A percentile compares a stretch with the other conserved stretches of the same genome.
Evolutionary conservation across 192 early-diverging fungal species (phyloP).

Genomic region (Rhizoclosmatium sp.): DNA sequence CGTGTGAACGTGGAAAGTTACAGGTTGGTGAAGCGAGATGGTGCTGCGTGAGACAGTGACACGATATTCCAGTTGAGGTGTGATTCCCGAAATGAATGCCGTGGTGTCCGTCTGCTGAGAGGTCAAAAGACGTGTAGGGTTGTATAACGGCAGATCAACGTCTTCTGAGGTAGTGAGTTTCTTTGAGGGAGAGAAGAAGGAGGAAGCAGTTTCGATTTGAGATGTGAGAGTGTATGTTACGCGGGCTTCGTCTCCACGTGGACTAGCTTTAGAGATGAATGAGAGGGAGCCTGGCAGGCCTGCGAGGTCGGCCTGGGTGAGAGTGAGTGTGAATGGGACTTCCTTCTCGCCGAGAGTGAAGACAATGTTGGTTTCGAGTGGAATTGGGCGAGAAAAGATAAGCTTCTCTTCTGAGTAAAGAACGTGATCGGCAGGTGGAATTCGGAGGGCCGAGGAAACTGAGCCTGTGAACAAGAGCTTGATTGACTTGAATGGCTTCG

Average conservation of each 20-base stretch:
- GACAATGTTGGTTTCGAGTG: neutral
- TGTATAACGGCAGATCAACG: conserved; percentile 39
- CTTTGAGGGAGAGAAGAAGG: conserved; percentile 13
- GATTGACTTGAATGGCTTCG: conserved; percentile 15
- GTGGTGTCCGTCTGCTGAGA: conserved; percentile 20
- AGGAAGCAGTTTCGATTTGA: conserved; percentile 24
- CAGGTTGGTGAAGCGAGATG: conserved; percentile 8
- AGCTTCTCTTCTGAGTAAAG: neutral
- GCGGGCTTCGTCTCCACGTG: neutral
- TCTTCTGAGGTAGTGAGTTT: neutral
- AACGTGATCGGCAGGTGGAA: neutral
- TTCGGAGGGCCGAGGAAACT: neutral
- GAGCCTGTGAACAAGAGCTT: conserved; percentile 21
- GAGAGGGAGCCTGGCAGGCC: conserved; percentile 27
- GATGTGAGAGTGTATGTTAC: conserved; percentile 22
- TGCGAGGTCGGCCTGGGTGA: neutral
- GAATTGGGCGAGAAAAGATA: neutral
- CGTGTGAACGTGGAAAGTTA: conserved; percentile 15
- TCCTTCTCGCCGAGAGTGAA: conserved; percentile 21
- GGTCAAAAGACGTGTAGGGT: conserved; percentile 24
- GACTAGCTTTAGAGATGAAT: neutral
- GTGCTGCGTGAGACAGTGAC: conserved; percentile 26
- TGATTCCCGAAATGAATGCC: conserved; percentile 28
- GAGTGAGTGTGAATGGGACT: conserved; percentile 20
- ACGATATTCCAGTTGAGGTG: conserved; percentile 11